Evolutionary conservation across 768 basidiomycete species (phyloP).

Genomic region (Boletus speciosus): DNA sequence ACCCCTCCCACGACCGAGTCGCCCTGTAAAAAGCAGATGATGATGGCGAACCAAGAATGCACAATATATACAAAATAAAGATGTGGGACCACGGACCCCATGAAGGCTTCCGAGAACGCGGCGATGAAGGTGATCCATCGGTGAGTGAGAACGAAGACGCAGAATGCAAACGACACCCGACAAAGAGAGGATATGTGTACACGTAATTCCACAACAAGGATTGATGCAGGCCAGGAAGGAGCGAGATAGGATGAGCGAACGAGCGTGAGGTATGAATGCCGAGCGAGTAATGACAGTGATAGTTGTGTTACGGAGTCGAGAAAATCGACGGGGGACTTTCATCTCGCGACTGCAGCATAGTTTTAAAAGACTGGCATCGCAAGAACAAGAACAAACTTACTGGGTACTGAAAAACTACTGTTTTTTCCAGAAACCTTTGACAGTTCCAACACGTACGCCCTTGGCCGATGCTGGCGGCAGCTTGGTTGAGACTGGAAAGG

Average conservation of each 20-base stretch:
- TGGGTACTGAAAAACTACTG: constrained; percentile 7
- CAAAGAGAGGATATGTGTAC: constrained; percentile 25
- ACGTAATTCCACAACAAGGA: constrained; percentile 33
- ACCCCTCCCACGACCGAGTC: constrained; percentile 4
- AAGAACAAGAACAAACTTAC: constrained; percentile 5
- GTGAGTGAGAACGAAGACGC: constrained; percentile 3
- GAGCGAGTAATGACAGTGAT: constrained; percentile 18
- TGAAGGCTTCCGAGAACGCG: background rate
- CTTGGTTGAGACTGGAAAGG: constrained; percentile 9
- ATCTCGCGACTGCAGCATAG: background rate
- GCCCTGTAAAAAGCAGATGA: background rate
- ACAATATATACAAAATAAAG: constrained; percentile 25
- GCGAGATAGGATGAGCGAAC: constrained; percentile 3
- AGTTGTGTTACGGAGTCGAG: background rate
- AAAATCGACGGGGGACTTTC: background rate
- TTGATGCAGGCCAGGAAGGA: constrained; percentile 18
- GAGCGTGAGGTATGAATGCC: constrained; percentile 8
- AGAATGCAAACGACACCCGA: constrained; percentile 14
- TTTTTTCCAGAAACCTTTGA: constrained; percentile 32
- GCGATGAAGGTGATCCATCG: background rate
- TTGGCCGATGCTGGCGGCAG: constrained; percentile 26
- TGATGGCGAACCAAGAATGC: background rate
- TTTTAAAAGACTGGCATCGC: background rate
- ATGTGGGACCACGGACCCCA: background rate
- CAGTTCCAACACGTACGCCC: constrained; percentile 21